phyloP scores from a whole-genome alignment of 345 rosid genomes.

The Barbarea vulgaris region DNA sequence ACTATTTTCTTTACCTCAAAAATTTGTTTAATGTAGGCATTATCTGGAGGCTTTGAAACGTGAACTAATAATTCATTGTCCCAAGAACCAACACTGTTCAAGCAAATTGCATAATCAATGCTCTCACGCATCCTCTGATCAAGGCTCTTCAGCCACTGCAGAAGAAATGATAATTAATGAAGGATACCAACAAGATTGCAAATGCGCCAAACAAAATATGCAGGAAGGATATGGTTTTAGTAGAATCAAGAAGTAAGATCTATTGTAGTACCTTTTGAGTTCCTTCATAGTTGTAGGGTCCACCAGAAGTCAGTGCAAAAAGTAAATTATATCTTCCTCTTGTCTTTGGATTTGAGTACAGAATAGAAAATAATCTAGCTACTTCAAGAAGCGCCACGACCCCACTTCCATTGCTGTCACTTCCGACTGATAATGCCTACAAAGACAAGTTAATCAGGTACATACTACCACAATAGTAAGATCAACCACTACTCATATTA shows the following conservation, averaged over 20 bases:
- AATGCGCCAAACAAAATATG: not conserved
- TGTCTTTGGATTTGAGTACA: constrained; percentile 91
- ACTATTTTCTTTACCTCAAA: constrained; percentile 63
- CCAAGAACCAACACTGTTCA: constrained; percentile 93
- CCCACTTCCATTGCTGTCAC: constrained; percentile 98
- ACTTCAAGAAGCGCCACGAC: constrained; percentile 92
- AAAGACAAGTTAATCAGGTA: constrained; percentile 35
- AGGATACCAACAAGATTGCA: constrained; percentile 16
- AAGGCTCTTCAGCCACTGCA: constrained; percentile 96
- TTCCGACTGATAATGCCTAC: constrained; percentile 94
- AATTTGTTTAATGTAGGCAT: constrained; percentile 84
- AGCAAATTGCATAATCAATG: constrained; percentile 96
- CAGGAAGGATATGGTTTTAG: constrained; percentile 1
- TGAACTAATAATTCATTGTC: constrained; percentile 70
- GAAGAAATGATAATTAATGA: constrained; percentile 30
- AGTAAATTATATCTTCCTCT: constrained; percentile 94
- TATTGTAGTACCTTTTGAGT: constrained; percentile 90
- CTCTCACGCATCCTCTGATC: constrained; percentile 97
- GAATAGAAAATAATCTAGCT: constrained; percentile 90
- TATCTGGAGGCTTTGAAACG: constrained; percentile 96
- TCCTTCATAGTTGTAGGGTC: constrained; percentile 97
- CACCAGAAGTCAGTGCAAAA: constrained; percentile 93
- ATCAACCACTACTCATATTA: constrained; percentile 32
- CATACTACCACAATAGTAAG: constrained; percentile 19
- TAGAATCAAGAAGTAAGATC: constrained; percentile 17